Evolutionary conservation across 148 eudicot genomes (phyloP).

Genomic region (Vaccinium corymbosum): DNA sequence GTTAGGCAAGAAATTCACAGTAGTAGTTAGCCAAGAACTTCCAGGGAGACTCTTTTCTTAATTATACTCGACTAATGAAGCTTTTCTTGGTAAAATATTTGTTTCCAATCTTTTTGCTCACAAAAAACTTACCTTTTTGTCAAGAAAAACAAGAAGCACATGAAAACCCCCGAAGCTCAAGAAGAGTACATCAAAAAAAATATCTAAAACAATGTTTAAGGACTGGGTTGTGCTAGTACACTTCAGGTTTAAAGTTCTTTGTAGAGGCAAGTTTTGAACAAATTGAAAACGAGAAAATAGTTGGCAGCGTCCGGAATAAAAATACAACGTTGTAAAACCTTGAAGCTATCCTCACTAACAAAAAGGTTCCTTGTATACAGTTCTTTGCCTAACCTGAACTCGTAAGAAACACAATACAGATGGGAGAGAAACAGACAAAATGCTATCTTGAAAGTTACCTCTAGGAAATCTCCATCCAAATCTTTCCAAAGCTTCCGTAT

Average conservation of each 20-base stretch:
- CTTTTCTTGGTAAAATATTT: not conserved
- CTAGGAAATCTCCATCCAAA: constrained; percentile 75
- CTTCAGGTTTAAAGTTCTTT: constrained; percentile 13
- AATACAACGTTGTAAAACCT: not conserved
- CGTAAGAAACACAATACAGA: not conserved
- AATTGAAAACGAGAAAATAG: not conserved
- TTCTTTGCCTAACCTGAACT: not conserved
- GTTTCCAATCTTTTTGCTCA: not conserved
- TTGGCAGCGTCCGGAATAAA: not conserved
- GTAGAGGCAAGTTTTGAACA: not conserved
- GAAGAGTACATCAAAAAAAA: not conserved
- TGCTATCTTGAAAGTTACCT: constrained; percentile 32
- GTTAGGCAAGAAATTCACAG: not conserved
- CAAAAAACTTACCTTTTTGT: not conserved
- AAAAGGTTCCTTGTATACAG: not conserved
- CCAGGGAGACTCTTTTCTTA: not conserved
- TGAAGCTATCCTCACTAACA: not conserved
- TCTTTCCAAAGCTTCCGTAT: constrained; percentile 60
- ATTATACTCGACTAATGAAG: not conserved
- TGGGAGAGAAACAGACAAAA: not conserved
- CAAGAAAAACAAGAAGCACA: not conserved
- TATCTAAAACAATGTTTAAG: not conserved
- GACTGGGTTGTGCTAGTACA: not conserved
- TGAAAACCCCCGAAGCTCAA: not conserved
- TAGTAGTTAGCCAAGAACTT: not conserved